Evolutionary conservation across 2,329 filamentous ascomycete genomes (phyloP).

Genomic region (Cadophora malorum): DNA sequence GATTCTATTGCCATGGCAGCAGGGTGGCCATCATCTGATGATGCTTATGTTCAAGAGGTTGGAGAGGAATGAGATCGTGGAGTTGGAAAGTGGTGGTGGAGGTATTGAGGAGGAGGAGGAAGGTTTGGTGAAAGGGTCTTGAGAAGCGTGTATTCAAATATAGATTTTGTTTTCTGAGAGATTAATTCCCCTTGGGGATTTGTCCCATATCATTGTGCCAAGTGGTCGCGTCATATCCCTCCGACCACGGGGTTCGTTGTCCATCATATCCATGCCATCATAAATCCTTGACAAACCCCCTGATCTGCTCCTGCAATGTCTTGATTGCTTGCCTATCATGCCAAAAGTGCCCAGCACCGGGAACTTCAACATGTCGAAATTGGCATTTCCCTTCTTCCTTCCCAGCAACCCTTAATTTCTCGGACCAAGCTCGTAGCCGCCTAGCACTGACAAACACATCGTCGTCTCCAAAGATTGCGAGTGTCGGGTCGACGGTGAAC

Average conservation of each 20-base stretch:
- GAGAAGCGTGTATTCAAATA: neutral
- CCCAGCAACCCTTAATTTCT: conserved; percentile 51
- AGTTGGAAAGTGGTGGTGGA: neutral
- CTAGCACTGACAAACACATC: conserved; percentile 75
- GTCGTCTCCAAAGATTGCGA: conserved; percentile 76
- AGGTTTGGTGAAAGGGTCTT: neutral
- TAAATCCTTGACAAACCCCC: conserved; percentile 31
- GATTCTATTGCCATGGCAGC: neutral
- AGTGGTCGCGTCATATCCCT: neutral
- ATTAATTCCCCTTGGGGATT: neutral
- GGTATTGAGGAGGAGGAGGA: neutral
- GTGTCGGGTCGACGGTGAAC: conserved; percentile 62
- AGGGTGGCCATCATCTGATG: neutral
- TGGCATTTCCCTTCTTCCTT: conserved; percentile 24
- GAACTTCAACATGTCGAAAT: conserved; percentile 53
- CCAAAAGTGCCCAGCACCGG: conserved; percentile 61
- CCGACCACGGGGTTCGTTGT: neutral
- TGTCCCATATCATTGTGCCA: neutral
- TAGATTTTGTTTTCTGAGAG: neutral
- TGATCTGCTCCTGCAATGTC: conserved; percentile 36
- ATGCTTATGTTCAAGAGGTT: neutral
- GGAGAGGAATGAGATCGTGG: neutral
- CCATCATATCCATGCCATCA: conserved; percentile 12
- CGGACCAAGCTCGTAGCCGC: conserved; percentile 71
- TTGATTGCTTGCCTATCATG: conserved; percentile 37